Conservation (phyloP, 2,329 filamentous ascomycete genomes). For the Myriosclerotinia scirpicola region DNA sequence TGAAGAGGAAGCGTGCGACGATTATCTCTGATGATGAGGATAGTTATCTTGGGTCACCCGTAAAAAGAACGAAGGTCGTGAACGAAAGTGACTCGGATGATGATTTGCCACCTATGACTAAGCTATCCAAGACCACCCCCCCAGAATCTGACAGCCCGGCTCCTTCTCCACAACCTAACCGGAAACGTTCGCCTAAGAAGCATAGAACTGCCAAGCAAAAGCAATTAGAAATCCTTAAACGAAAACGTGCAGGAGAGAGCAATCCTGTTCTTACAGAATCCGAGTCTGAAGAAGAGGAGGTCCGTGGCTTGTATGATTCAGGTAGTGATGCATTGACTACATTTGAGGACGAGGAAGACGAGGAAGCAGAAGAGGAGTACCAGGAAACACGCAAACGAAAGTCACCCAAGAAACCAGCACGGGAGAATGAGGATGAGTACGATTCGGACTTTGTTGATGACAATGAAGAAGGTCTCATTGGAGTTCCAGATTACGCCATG, state of each 20-base stretch:
- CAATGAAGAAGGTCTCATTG: constrained; percentile 57
- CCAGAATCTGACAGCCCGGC: constrained; percentile 29
- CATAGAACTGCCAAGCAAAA: constrained; percentile 46
- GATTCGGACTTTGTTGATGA: constrained; percentile 58
- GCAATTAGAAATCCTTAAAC: constrained; percentile 44
- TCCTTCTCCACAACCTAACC: not conserved
- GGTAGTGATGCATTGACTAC: constrained; percentile 47
- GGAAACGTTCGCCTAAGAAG: constrained; percentile 25
- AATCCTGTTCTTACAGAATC: constrained; percentile 44
- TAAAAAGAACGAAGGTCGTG: constrained; percentile 10
- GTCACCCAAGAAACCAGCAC: constrained; percentile 16
- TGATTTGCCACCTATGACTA: constrained; percentile 4
- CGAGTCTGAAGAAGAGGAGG: constrained; percentile 36
- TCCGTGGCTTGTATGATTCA: constrained; percentile 24
- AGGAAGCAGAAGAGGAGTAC: constrained; percentile 25
- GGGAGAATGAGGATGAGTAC: constrained; percentile 31
- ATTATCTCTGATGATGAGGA: constrained; percentile 20
- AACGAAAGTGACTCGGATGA: constrained; percentile 20
- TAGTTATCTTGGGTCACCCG: constrained; percentile 9
- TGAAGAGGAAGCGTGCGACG: constrained; percentile 25
- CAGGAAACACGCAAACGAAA: constrained; percentile 18
- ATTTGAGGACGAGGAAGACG: constrained; percentile 48
- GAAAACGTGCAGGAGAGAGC: constrained; percentile 45
- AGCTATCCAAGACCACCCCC: constrained; percentile 21
- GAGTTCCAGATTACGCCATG: constrained; percentile 50